Conservation (phyloP, 176 grass and related monocot genomes). For the Carex parvula region DNA sequence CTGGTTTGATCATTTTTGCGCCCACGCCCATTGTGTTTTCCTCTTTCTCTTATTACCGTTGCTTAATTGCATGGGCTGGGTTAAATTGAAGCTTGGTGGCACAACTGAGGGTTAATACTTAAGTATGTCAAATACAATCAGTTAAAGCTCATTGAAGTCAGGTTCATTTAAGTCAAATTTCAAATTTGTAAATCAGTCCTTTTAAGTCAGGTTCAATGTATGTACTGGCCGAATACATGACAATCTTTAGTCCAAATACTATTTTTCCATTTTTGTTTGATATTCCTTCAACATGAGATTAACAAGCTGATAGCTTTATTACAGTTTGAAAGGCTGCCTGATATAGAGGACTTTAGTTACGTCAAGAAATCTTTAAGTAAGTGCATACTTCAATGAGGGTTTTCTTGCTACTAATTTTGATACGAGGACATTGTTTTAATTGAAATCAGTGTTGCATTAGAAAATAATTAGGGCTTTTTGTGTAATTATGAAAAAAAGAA, state of each 20-base stretch:
- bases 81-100: not conserved
- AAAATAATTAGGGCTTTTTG: not conserved
- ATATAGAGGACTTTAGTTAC: conserved; percentile 91
- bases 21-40: not conserved
- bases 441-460: not conserved
- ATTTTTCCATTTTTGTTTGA: conserved; percentile 1
- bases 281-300: not conserved
- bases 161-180: not conserved
- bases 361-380: conserved; percentile 43
- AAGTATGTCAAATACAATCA: not conserved
- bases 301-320: conserved; percentile 10
- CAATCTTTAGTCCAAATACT: not conserved
- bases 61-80: not conserved
- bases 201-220: not conserved
- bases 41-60: not conserved
- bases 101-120: not conserved
- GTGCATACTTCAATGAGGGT: not conserved
- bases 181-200: not conserved
- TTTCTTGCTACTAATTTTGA: not conserved
- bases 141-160: not conserved
- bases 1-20: not conserved
- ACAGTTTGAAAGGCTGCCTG: conserved; percentile 51
- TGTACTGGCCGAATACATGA: not conserved
- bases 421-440: not conserved
- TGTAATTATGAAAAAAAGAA: not conserved